Base-by-base conservation (phyloP, 1,284 basidiomycete genomes). In the Phylloporus sp. region DNA sequence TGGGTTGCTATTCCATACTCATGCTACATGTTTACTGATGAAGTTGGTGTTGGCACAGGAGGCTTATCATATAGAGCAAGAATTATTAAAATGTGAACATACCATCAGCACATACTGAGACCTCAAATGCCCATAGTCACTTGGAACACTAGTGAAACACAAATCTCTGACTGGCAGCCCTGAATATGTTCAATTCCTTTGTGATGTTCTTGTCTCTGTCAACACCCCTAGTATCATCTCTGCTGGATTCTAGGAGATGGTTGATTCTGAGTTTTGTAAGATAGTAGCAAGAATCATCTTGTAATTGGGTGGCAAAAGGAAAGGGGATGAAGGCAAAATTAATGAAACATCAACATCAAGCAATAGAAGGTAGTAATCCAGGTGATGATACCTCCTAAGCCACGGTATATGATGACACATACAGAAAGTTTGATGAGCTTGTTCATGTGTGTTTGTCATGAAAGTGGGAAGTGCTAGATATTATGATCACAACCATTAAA, bases 211-310 rank as follows among this genome's bases (percentile, higher is more conserved):
- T 23, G 82, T 80, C 4, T 92, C 90, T 69, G 89, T 91, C 35
- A 88, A 92, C 29, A 80, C 84, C 12, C 95, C 97, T 0, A 97
- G 98, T 73, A 90, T 99, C 72, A 93, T 99, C 73, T 89, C 91
- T 3, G 98, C 99, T 77, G 96, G 96, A 1, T 93, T 99, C 77
- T 97, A 99, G 79, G 97, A 99, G 82, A 87, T 98, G 52, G 94
- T 99, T 70, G 96, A 98, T 77, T 87, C 99, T 17, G 96, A 98
- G 72, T 93, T 90, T 74, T 91, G 95, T 70, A 96, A 92, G 80
- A 90, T 98, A 80, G 93, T 94, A 0, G 96, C 97, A 19, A 97
- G 97, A 82, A 95, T 91, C 6, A 89, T 97, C 32, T 77, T 98
- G 3, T 86, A n/a, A n/a, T n/a, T 97, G 6, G 93, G 89, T 27